phyloP scores from a whole-genome alignment of 805 yeast species.

The Barnettozyma vustinii region DNA sequence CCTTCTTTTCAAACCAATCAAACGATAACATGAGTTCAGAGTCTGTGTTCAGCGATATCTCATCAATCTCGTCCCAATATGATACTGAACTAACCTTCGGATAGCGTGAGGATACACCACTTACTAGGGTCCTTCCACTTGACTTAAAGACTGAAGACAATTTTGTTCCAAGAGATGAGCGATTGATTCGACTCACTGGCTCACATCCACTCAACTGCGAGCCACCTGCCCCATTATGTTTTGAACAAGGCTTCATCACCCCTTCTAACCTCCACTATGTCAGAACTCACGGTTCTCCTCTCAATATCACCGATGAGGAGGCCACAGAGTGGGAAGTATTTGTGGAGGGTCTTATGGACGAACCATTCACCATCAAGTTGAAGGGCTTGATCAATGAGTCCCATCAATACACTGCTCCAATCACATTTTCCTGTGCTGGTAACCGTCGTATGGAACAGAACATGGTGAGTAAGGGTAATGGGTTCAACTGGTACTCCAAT shows the following conservation, averaged over 20 bases:
- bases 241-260: constrained; percentile 28
- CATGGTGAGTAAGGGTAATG: constrained; percentile 29
- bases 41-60: neutral
- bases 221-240: constrained; percentile 26
- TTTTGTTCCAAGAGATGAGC: constrained; percentile 28
- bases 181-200: constrained; percentile 29
- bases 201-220: constrained; percentile 31
- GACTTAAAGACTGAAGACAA: constrained; percentile 28
- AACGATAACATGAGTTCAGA: too few relatives aligned
- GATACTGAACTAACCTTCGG: neutral
- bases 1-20: too few relatives aligned
- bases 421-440: constrained; percentile 32
- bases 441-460: constrained; percentile 32
- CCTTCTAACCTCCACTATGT: constrained; percentile 30
- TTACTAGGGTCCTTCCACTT: constrained; percentile 17
- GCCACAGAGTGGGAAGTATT: constrained; percentile 25
- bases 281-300: constrained; percentile 32
- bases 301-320: constrained; percentile 18
- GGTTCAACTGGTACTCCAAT: constrained; percentile 33
- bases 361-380: constrained; percentile 23
- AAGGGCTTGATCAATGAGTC: constrained; percentile 22
- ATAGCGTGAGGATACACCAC: constrained; percentile 9
- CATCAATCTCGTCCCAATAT: neutral
- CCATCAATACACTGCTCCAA: constrained; percentile 27
- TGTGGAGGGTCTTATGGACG: constrained; percentile 27